A percentile compares a stretch with the other conserved stretches of the same genome.
Conservation (phyloP, 345 rosid genomes). For the Iberis pinnata region DNA sequence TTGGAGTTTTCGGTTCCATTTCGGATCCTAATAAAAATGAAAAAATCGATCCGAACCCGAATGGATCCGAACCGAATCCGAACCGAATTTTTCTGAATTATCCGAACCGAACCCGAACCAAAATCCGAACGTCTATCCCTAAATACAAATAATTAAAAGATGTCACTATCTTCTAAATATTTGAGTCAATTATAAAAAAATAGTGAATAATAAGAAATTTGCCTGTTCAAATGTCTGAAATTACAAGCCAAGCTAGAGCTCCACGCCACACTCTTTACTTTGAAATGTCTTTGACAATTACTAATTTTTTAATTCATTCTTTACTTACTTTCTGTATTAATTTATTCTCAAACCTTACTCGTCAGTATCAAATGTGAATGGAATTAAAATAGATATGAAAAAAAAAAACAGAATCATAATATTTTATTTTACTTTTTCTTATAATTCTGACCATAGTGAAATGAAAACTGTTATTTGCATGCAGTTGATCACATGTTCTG, state of each 20-base stretch:
- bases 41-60: too few species aligned
- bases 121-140: too few species aligned
- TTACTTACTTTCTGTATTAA: not conserved
- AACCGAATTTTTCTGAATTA: too few species aligned
- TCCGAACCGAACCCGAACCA: too few species aligned
- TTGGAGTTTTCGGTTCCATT: too few species aligned
- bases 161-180: conserved; percentile 16
- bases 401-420: not conserved
- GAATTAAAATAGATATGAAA: not conserved
- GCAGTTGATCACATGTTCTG: conserved; percentile 23
- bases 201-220: conserved; percentile 15
- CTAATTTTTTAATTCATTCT: not conserved
- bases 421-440: not conserved
- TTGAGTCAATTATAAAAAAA: conserved; percentile 17
- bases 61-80: too few species aligned
- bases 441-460: not conserved
- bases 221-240: conserved; percentile 30
- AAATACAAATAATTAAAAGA: conserved; percentile 19
- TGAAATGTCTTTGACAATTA: conserved; percentile 25
- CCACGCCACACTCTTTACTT: conserved; percentile 26
- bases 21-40: too few species aligned
- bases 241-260: conserved; percentile 30
- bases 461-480: conserved; percentile 17
- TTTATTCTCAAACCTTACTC: not conserved
- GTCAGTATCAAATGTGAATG: conserved; percentile 14